These are phyloP conservation scores for Diversispora eburnea DNA, from an alignment of 192 early-diverging fungal genomes.

Conservation along the genomic window DNA sequence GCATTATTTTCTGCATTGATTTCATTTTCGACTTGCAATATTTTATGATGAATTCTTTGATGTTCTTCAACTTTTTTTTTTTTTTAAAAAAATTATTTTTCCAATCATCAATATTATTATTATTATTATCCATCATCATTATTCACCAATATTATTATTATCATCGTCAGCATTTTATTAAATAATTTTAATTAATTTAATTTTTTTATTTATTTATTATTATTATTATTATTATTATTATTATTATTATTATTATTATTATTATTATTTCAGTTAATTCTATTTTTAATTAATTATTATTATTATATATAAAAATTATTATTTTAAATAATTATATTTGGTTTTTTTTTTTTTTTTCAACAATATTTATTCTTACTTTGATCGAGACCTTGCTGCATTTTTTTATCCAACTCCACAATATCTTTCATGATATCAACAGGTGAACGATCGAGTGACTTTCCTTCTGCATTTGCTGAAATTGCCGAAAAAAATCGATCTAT, in stretches of 20 bases:
- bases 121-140: too few relatives aligned
- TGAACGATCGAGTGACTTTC: neutral
- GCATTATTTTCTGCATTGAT: constrained; percentile 38
- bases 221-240: too few relatives aligned
- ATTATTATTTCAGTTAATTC: too few relatives aligned
- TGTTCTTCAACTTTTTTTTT: constrained; percentile 42
- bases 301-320: too few relatives aligned
- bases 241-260: too few relatives aligned
- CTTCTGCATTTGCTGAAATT: constrained; percentile 10
- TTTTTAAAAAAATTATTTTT: too few relatives aligned
- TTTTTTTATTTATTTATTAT: too few relatives aligned
- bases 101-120: neutral
- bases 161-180: too few relatives aligned
- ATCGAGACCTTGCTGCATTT: constrained; percentile 39
- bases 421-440: constrained; percentile 33
- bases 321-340: too few relatives aligned
- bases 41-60: constrained; percentile 37
- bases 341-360: constrained; percentile 12
- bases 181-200: too few relatives aligned
- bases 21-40: constrained; percentile 39
- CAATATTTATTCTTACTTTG: constrained; percentile 32
- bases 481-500: constrained; percentile 3
- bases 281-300: too few relatives aligned
- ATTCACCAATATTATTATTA: too few relatives aligned
- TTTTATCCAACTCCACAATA: constrained; percentile 37